These are phyloP conservation scores for Zymoseptoria crescenta DNA, from an alignment of 2,329 filamentous ascomycete species.

Conservation along the genomic window DNA sequence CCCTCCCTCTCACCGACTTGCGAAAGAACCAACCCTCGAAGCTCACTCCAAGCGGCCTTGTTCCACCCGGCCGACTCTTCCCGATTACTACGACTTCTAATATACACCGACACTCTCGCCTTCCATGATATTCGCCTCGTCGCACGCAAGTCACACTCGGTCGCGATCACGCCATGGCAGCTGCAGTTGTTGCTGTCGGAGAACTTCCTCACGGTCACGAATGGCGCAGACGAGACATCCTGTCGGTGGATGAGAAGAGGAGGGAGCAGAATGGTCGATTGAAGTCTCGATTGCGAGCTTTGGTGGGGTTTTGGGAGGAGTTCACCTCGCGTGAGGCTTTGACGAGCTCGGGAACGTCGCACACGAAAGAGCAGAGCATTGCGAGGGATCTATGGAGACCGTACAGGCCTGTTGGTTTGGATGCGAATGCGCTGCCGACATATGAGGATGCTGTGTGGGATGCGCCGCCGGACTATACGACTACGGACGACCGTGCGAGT, in stretches of 20 bases:
- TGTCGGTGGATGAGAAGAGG: constrained; percentile 33
- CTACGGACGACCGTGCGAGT: constrained; percentile 12
- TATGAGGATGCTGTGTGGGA: constrained; percentile 39
- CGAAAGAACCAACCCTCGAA: not conserved
- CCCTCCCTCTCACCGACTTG: not conserved
- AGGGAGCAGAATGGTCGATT: constrained; percentile 35
- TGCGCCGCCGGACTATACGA: constrained; percentile 40
- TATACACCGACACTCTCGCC: constrained; percentile 17
- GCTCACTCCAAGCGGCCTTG: not conserved
- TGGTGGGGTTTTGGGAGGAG: constrained; percentile 21
- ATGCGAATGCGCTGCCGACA: constrained; percentile 30
- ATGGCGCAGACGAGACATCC: constrained; percentile 36
- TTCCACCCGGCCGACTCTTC: not conserved
- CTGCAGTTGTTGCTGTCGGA: constrained; percentile 35
- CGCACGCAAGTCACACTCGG: constrained; percentile 17
- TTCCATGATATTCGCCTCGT: constrained; percentile 28
- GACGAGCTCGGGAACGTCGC: constrained; percentile 1
- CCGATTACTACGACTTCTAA: not conserved
- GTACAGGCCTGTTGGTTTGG: not conserved
- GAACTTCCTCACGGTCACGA: constrained; percentile 34
- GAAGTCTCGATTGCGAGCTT: constrained; percentile 21
- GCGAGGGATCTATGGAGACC: not conserved
- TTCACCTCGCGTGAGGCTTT: not conserved
- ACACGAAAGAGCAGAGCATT: not conserved
- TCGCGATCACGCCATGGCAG: constrained; percentile 36